Base-by-base conservation (phyloP, 2,329 filamentous ascomycete genomes). In the Phaeosphaeriaceae sp. region DNA sequence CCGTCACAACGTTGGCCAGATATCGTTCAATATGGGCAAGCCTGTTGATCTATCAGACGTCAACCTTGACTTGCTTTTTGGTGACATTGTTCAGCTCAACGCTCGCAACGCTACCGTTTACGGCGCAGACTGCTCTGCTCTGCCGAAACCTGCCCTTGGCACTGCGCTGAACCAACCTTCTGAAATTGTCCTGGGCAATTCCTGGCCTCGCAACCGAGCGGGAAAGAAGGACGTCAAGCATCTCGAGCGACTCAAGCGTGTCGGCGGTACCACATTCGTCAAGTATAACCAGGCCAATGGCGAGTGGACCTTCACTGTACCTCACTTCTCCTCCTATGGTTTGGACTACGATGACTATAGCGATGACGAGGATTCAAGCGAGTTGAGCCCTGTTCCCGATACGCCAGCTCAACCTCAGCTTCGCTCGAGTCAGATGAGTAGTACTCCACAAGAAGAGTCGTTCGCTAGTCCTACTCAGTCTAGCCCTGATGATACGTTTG, bases 251-350 rank as follows among this genome's bases (percentile, higher is more conserved):
- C 83, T 99, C 18, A 89, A 86, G 79, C 85, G 83, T 50, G 91
- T 97, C 30, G 77, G 79, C 7, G 87, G 90, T 70, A 97, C 94
- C 0, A 85, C 85, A 3, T 97, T 96, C 64, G 80, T 92, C 62
- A 81, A 82, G 63, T 99, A 97, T 72, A 83, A 95, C 56, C 79
- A 81, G 48, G 81, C 90, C 1, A 92, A 86, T 43, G 94, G 93
- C 43, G 83, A 89, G 38, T 99, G 95, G 95, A 84, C 84, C 12
- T 99, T 99, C 77, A 86, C 81, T 8, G 94, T 99, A n/a, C 87
- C 93, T 66, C 94, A 99, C 73, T 99, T 95, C 73, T 97, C 93
- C 1, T 96, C 92, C 1, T 99, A 99, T 68, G 92, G 89, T 33
- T 81, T 97, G 45, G 88, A 93, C 56, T 90, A 90, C 33, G 76